A percentile compares a stretch with the other conserved stretches of the same genome.
Conservation (phyloP, 2,329 filamentous ascomycete species). For the Fusarium guadeloupense region DNA sequence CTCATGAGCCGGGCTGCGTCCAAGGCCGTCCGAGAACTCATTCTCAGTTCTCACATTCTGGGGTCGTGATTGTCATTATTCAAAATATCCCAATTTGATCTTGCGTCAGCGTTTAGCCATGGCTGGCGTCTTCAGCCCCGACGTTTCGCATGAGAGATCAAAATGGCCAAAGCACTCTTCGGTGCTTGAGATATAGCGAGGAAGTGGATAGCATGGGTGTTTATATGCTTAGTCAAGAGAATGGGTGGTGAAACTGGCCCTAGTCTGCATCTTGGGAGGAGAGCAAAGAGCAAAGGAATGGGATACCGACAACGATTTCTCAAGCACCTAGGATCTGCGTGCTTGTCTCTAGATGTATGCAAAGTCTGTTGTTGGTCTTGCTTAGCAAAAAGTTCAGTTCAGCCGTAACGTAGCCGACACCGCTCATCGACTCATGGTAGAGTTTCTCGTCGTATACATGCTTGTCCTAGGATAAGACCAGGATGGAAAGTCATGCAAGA, state of each 20-base stretch:
- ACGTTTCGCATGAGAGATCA: conserved; percentile 5
- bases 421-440: neutral
- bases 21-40: neutral
- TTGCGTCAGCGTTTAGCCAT: neutral
- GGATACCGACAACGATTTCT: neutral
- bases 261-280: neutral
- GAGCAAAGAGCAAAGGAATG: neutral
- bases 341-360: neutral
- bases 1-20: neutral
- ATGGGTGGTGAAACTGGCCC: conserved; percentile 20
- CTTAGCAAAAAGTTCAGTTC: neutral
- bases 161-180: neutral
- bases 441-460: neutral
- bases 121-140: neutral
- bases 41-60: neutral
- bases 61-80: neutral
- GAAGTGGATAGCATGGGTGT: conserved; percentile 3
- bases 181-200: neutral
- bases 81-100: neutral
- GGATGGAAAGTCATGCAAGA: conserved; percentile 1
- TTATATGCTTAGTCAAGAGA: conserved; percentile 12
- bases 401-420: neutral
- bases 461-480: neutral
- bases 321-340: neutral
- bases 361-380: neutral